Evolutionary conservation across 257 asterid genomes (phyloP).

Genomic region (Nicotiana benthamiana): DNA sequence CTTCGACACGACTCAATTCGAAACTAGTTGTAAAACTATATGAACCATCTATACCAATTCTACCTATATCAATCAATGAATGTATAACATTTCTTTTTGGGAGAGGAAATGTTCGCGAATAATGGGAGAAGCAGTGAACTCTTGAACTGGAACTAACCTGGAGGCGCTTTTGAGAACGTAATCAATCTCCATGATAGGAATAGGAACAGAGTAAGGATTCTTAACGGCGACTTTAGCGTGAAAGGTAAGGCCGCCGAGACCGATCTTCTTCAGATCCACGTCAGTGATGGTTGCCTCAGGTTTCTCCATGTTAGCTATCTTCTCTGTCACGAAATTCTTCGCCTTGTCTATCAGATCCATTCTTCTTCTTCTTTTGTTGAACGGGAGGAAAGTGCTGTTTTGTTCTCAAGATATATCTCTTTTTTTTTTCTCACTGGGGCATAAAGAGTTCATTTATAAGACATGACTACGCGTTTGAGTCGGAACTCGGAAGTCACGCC

Average conservation of each 20-base stretch:
- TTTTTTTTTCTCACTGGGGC: background rate
- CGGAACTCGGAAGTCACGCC: background rate
- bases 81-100: background rate
- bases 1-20: background rate
- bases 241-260: constrained; percentile 43
- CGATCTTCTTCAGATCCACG: constrained; percentile 58
- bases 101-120: background rate
- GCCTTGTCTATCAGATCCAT: constrained; percentile 62
- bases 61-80: background rate
- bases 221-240: constrained; percentile 42
- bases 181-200: constrained; percentile 59
- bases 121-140: background rate
- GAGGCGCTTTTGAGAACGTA: constrained; percentile 48
- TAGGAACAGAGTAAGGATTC: constrained; percentile 49
- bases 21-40: background rate
- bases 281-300: constrained; percentile 64
- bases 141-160: constrained; percentile 33
- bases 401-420: background rate
- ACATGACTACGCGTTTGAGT: background rate
- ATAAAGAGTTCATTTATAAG: background rate
- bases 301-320: constrained; percentile 33
- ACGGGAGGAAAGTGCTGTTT: background rate
- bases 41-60: background rate
- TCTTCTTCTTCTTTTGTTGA: background rate
- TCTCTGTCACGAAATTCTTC: constrained; percentile 23